phyloP scores from a whole-genome alignment of 495 filamentous ascomycete species.

The Aspergillus kassunensis region DNA sequence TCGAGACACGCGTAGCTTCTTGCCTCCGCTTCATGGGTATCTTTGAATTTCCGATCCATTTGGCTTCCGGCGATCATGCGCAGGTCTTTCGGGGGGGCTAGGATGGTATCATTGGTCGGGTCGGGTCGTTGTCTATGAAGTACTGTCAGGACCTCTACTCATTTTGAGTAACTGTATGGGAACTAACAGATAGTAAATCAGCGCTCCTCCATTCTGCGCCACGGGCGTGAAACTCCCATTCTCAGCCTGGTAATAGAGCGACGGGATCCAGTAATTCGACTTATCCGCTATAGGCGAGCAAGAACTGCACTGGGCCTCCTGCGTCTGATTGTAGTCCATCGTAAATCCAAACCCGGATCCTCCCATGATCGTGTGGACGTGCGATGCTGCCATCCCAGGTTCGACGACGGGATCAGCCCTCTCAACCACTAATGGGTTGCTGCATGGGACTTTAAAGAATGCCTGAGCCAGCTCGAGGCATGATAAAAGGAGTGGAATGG shows the following conservation, averaged over 20 bases:
- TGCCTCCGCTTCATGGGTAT: neutral
- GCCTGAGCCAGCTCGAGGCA: neutral
- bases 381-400: conserved; percentile 53
- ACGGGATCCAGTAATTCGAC: conserved; percentile 76
- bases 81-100: conserved; percentile 65
- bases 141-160: neutral
- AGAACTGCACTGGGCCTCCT: conserved; percentile 61
- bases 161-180: conserved; percentile 11
- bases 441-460: conserved; percentile 4
- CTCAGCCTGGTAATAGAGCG: conserved; percentile 59
- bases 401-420: conserved; percentile 61
- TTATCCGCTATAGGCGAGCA: conserved; percentile 62
- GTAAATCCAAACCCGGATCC: conserved; percentile 66
- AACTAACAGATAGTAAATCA: conserved; percentile 45
- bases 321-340: conserved; percentile 55
- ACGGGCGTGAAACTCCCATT: conserved; percentile 67
- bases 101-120: conserved; percentile 52
- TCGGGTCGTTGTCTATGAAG: conserved; percentile 50
- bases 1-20: conserved; percentile 8
- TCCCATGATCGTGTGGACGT: conserved; percentile 73
- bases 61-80: conserved; percentile 69
- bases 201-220: conserved; percentile 27
- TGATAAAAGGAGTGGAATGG: neutral
- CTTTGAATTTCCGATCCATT: conserved; percentile 3
- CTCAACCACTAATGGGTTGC: conserved; percentile 1